phyloP scores from a whole-genome alignment of 2,329 filamentous ascomycete genomes.

The Arthrobotrys iridis region DNA sequence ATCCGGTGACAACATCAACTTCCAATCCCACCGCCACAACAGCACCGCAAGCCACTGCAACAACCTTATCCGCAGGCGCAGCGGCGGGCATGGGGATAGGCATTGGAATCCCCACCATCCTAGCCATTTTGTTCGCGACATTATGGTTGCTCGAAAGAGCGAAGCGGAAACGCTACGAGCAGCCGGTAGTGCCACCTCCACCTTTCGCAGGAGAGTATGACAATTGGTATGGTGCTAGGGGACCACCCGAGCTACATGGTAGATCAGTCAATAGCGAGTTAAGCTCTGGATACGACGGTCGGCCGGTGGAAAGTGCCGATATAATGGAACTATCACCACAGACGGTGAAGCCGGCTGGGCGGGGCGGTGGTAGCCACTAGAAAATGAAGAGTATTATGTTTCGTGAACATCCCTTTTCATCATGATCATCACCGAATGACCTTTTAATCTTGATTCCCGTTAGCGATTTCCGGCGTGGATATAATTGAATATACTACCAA shows the following conservation, averaged over 20 bases:
- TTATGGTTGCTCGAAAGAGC: conserved; percentile 30
- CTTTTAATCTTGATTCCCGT: too few species aligned
- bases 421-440: too few species aligned
- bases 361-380: too few species aligned
- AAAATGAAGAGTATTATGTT: conserved; percentile 5
- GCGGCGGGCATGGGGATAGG: conserved; percentile 34
- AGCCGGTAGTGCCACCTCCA: conserved; percentile 29
- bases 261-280: conserved; percentile 28
- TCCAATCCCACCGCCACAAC: not conserved
- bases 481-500: too few species aligned
- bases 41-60: not conserved
- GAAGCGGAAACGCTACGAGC: conserved; percentile 4
- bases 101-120: conserved; percentile 12
- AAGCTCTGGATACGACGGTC: not conserved
- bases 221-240: not conserved
- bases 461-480: too few species aligned
- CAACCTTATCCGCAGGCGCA: conserved; percentile 17
- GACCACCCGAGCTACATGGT: not conserved
- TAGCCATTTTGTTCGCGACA: conserved; percentile 27
- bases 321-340: conserved; percentile 11
- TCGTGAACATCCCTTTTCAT: too few species aligned
- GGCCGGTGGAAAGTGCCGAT: not conserved
- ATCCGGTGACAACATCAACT: not conserved
- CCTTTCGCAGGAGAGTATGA: not conserved
- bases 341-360: conserved; percentile 22